These are phyloP conservation scores for Aspergillus tanneri DNA, from an alignment of 2,329 filamentous ascomycete genomes.

Conservation along the genomic window DNA sequence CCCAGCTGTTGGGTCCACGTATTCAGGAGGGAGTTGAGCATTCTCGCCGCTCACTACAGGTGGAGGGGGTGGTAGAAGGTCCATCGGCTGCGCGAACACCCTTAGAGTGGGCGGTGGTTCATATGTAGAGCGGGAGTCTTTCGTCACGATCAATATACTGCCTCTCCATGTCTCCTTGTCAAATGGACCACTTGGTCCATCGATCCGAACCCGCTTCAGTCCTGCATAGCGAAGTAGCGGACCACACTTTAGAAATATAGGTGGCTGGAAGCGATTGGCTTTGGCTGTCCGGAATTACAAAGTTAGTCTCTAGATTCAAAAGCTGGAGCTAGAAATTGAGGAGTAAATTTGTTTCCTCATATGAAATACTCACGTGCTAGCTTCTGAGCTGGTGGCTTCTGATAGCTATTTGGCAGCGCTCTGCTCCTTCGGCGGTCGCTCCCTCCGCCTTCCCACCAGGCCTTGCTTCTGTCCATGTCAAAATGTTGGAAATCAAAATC, in stretches of 20 bases:
- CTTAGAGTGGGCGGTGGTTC: slow-evolving; percentile 73
- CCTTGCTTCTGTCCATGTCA: slow-evolving; percentile 52
- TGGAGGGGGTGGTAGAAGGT: slow-evolving; percentile 76
- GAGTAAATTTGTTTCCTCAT: too few relatives aligned
- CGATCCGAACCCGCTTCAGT: slow-evolving; percentile 57
- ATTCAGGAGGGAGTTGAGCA: slow-evolving; percentile 66
- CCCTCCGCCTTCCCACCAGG: slow-evolving; percentile 74
- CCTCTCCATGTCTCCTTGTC: slow-evolving; percentile 88
- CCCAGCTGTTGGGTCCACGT: slow-evolving; percentile 85
- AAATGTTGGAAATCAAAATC: slow-evolving; percentile 60
- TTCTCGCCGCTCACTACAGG: slow-evolving; percentile 62
- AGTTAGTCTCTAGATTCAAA: background rate
- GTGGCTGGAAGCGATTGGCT: slow-evolving; percentile 72
- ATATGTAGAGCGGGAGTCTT: slow-evolving; percentile 80
- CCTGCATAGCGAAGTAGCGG: slow-evolving; percentile 89
- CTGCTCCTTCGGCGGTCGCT: slow-evolving; percentile 51
- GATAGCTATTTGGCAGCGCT: slow-evolving; percentile 37
- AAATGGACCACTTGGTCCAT: slow-evolving; percentile 34
- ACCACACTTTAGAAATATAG: slow-evolving; percentile 82
- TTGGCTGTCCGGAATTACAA: slow-evolving; percentile 40
- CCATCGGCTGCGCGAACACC: slow-evolving; percentile 82
- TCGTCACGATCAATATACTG: slow-evolving; percentile 91
- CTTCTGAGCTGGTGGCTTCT: slow-evolving; percentile 33
- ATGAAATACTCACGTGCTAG: slow-evolving; percentile 29
- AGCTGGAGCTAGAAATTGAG: background rate